Conservation (phyloP, 345 rosid genomes). For the Kandelia obovata region DNA sequence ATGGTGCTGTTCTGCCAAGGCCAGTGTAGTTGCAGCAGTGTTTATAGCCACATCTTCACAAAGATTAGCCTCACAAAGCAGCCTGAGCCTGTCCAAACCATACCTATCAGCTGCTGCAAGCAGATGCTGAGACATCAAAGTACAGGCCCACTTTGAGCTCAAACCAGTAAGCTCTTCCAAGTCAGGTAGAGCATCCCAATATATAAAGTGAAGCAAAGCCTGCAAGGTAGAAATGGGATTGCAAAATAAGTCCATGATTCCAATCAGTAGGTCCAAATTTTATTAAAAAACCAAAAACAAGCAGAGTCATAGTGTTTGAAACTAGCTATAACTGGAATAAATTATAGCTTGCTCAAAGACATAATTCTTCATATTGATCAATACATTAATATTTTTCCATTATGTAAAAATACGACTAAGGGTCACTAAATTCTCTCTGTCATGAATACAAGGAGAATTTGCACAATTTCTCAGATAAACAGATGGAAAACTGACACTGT, state of each 20-base stretch:
- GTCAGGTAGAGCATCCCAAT: conserved; percentile 75
- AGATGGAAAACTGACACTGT: no score
- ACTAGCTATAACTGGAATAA: no score
- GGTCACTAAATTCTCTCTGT: no score
- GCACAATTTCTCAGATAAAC: no score
- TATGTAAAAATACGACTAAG: no score
- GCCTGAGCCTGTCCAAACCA: conserved; percentile 63
- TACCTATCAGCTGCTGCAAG: conserved; percentile 84
- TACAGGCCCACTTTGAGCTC: conserved; percentile 55
- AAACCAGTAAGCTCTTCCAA: conserved; percentile 63
- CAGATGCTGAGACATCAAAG: conserved; percentile 73
- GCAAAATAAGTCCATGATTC: neutral
- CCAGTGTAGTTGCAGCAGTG: conserved; percentile 75
- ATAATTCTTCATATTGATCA: no score
- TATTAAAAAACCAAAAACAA: no score
- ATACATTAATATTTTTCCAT: no score
- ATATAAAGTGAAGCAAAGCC: conserved; percentile 74
- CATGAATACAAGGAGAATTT: no score
- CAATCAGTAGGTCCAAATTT: no score
- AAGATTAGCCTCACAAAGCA: conserved; percentile 64
- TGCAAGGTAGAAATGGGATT: conserved; percentile 19
- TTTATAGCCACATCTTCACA: conserved; percentile 64
- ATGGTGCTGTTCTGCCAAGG: conserved; percentile 83
- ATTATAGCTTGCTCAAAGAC: no score
- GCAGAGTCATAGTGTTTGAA: no score